phyloP scores from a whole-genome alignment of 495 filamentous ascomycete species.

The Gamarada debralockiae region DNA sequence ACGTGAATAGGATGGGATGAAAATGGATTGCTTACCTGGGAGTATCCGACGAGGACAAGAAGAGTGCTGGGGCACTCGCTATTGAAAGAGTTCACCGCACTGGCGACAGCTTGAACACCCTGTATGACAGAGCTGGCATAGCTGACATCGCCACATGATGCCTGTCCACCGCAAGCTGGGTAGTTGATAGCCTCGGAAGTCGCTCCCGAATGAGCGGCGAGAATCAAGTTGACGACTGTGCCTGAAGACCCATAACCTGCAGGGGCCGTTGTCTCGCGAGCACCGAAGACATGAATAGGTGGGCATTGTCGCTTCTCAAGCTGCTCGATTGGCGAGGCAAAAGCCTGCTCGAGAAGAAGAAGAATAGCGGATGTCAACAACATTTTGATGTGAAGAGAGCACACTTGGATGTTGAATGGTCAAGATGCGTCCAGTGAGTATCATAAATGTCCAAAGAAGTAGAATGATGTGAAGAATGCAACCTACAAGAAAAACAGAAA shows the following conservation, averaged over 20 bases:
- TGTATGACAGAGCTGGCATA: constrained; percentile 50
- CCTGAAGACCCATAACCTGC: constrained; percentile 49
- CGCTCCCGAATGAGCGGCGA: constrained; percentile 42
- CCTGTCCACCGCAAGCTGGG: constrained; percentile 57
- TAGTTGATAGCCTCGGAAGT: constrained; percentile 54
- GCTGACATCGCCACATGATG: constrained; percentile 42
- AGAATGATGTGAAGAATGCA: background rate
- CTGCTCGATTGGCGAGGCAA: background rate
- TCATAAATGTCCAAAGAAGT: background rate
- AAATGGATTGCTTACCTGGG: constrained; percentile 46
- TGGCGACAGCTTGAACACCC: constrained; percentile 49
- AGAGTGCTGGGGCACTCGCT: constrained; percentile 50
- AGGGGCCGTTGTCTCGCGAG: constrained; percentile 58
- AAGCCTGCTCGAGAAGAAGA: background rate
- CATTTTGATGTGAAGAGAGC: background rate
- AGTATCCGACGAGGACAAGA: constrained; percentile 60
- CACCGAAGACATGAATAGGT: constrained; percentile 56
- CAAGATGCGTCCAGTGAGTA: no score
- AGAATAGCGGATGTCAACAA: background rate
- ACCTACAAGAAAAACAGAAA: background rate
- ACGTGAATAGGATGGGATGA: background rate
- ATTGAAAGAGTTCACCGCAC: constrained; percentile 52
- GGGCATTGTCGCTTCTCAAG: constrained; percentile 35
- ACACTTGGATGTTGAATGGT: background rate
- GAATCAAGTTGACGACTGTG: constrained; percentile 47